Evolutionary conservation across 2,329 filamentous ascomycete species (phyloP).

Genomic region (Pseudogymnoascus sp.): DNA sequence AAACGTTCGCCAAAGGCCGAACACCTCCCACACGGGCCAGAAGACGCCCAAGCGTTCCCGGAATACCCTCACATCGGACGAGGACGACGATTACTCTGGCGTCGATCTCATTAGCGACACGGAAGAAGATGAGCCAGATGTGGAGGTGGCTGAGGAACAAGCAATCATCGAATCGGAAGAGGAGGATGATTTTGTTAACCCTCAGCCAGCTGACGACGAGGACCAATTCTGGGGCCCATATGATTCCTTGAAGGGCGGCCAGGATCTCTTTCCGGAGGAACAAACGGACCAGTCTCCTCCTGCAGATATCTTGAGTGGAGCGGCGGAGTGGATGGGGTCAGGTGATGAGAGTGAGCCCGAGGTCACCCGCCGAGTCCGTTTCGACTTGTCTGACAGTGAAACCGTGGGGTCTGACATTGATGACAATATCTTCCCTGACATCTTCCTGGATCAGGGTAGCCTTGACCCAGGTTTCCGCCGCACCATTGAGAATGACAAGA

Average conservation of each 20-base stretch:
- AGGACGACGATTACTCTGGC: slow-evolving; percentile 65
- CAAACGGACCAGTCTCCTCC: slow-evolving; percentile 17
- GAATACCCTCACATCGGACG: slow-evolving; percentile 44
- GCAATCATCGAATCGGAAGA: slow-evolving; percentile 53
- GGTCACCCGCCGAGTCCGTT: slow-evolving; percentile 55
- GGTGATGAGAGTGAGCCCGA: slow-evolving; percentile 13
- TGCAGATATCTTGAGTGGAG: slow-evolving; percentile 15
- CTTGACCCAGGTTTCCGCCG: slow-evolving; percentile 66
- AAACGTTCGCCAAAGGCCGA: slow-evolving; percentile 45
- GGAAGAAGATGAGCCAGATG: slow-evolving; percentile 72
- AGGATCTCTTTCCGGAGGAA: slow-evolving; percentile 31
- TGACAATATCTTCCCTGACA: slow-evolving; percentile 58
- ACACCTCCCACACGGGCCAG: slow-evolving; percentile 29
- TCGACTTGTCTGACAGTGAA: slow-evolving; percentile 61
- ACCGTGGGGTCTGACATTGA: slow-evolving; percentile 58
- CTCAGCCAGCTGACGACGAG: slow-evolving; percentile 30
- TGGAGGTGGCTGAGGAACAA: slow-evolving; percentile 71
- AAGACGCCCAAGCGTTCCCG: slow-evolving; percentile 31
- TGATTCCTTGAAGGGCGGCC: slow-evolving; percentile 42
- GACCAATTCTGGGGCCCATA: slow-evolving; percentile 41
- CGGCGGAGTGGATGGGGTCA: slow-evolving; percentile 13
- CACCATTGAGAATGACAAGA: slow-evolving; percentile 64
- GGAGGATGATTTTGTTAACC: slow-evolving; percentile 33
- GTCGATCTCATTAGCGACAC: slow-evolving; percentile 75
- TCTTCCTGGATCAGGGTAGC: slow-evolving; percentile 69